phyloP scores from a whole-genome alignment of 2,329 filamentous ascomycete genomes.

The Aspergillus chevalieri region DNA sequence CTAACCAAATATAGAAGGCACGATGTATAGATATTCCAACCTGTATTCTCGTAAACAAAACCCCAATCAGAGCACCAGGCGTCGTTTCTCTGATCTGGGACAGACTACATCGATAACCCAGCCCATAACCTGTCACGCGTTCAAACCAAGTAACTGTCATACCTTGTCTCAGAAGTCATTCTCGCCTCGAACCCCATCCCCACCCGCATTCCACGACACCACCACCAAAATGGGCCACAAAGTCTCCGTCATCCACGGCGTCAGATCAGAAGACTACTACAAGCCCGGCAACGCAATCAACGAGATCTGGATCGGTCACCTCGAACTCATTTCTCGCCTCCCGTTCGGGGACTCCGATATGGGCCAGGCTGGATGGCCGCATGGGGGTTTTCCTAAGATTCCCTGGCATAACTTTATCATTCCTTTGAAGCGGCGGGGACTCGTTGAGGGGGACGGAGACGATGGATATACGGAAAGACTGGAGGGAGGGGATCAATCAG shows the following conservation, averaged over 20 bases:
- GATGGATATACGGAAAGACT: background rate
- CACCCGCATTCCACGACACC: background rate
- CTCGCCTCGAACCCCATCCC: background rate
- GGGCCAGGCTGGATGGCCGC: conserved; percentile 31
- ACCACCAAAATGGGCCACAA: conserved; percentile 28
- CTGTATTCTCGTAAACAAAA: background rate
- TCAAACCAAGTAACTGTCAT: background rate
- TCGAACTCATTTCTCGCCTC: conserved; percentile 34
- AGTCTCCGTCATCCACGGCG: conserved; percentile 26
- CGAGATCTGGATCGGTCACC: conserved; percentile 31
- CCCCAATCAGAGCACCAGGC: background rate
- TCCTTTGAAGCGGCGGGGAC: conserved; percentile 19
- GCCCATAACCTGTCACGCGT: background rate
- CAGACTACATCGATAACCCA: background rate
- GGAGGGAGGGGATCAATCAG: background rate
- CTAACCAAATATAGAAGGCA: background rate
- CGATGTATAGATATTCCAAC: background rate
- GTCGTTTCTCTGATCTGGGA: no score
- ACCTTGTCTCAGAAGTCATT: background rate
- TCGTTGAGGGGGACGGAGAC: background rate
- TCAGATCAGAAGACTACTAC: conserved; percentile 30
- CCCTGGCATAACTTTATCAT: conserved; percentile 38
- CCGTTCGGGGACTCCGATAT: conserved; percentile 35
- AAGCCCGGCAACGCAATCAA: conserved; percentile 33
- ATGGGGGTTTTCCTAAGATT: conserved; percentile 29